These are phyloP conservation scores for Chrysochromulina parva DNA, from an alignment of 78 protist genomes.

Conservation along the genomic window DNA sequence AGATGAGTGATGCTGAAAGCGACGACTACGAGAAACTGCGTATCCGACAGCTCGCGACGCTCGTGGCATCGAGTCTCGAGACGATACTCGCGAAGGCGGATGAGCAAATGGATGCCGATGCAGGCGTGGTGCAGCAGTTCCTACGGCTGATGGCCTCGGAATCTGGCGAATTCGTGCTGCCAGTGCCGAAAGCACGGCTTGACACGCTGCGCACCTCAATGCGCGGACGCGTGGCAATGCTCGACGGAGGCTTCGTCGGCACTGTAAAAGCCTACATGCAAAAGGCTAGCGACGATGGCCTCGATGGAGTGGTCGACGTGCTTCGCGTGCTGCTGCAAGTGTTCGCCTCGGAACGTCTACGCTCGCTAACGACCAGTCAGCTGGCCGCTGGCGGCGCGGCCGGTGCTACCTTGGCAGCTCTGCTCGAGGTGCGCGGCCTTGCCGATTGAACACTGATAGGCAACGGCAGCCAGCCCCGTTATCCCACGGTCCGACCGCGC, in stretches of 20 bases:
- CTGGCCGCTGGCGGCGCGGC: no score
- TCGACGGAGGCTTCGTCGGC: neutral
- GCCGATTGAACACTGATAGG: no score
- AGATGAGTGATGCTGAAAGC: neutral
- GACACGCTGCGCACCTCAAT: neutral
- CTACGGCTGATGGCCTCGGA: neutral
- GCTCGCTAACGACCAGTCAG: no score
- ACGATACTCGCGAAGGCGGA: neutral
- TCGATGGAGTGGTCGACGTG: neutral
- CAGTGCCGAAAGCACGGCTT: neutral
- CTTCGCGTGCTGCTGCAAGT: constrained; percentile 12
- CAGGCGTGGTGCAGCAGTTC: neutral
- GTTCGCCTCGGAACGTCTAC: neutral
- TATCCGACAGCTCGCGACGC: neutral
- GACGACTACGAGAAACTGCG: neutral
- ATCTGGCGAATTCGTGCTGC: neutral
- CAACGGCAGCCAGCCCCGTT: no score
- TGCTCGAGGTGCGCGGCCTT: no score
- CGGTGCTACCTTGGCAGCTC: no score
- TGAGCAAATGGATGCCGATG: neutral
- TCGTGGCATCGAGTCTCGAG: neutral
- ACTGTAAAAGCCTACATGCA: neutral
- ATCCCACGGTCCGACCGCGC: no score
- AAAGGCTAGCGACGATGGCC: neutral
- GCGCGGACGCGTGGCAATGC: neutral